Conservation (phyloP, 176 grass and related monocot genomes). For the Eragrostis curvula region DNA sequence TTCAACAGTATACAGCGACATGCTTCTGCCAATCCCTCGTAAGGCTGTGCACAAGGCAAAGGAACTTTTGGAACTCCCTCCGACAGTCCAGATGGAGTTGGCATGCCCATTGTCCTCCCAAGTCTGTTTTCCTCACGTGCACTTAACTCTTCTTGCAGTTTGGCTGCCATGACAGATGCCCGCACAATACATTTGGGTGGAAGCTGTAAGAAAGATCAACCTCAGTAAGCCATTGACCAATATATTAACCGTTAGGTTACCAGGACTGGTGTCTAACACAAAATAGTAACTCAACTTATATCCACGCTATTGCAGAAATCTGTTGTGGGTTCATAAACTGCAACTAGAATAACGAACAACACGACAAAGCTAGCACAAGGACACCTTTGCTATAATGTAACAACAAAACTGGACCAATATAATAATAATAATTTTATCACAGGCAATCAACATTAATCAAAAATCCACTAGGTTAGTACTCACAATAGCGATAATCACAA, state of each 20-base stretch:
- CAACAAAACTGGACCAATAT: neutral
- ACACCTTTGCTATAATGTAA: slow-evolving; percentile 10
- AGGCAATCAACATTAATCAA: neutral
- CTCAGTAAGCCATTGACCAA: slow-evolving; percentile 4
- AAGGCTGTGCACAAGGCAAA: slow-evolving; percentile 24
- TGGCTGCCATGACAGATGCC: slow-evolving; percentile 76
- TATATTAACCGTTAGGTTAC: neutral
- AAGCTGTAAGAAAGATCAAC: slow-evolving; percentile 59
- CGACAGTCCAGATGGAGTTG: neutral
- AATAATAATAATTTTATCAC: slow-evolving; percentile 11
- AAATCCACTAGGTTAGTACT: neutral
- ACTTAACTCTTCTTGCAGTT: slow-evolving; percentile 70
- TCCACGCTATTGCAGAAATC: slow-evolving; percentile 17
- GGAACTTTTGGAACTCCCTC: slow-evolving; percentile 12
- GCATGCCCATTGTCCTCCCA: neutral
- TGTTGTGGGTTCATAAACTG: neutral
- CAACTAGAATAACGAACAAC: neutral
- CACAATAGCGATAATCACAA: neutral
- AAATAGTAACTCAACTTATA: neutral
- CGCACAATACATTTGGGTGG: slow-evolving; percentile 69
- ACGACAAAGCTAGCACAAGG: neutral
- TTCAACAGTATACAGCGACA: slow-evolving; percentile 48
- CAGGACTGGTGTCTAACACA: neutral
- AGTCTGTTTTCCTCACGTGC: slow-evolving; percentile 39
- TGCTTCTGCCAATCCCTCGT: slow-evolving; percentile 49